Conservation (phyloP, 495 filamentous ascomycete genomes). For the Immersiella caudata region DNA sequence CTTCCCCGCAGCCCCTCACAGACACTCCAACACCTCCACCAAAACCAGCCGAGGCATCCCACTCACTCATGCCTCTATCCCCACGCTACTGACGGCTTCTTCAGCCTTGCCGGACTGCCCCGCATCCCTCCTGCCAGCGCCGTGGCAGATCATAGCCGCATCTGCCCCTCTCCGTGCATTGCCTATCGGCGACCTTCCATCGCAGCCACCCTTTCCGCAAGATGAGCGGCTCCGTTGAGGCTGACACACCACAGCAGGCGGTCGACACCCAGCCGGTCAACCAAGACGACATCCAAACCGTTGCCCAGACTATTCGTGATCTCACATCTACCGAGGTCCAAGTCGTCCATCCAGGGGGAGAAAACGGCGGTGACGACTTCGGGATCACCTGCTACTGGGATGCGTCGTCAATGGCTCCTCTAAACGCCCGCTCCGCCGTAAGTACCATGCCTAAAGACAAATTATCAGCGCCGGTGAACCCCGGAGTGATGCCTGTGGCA, state of each 20-base stretch:
- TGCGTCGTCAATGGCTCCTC: constrained; percentile 57
- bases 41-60: background rate
- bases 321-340: background rate
- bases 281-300: constrained; percentile 14
- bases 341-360: background rate
- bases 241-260: constrained; percentile 14
- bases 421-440: constrained; percentile 60
- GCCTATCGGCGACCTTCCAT: constrained; percentile 2
- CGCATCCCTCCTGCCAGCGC: background rate
- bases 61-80: background rate
- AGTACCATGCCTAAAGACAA: constrained; percentile 34
- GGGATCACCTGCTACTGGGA: constrained; percentile 50
- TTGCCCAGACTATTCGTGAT: constrained; percentile 11
- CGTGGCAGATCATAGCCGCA: constrained; percentile 5
- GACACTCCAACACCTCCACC: background rate
- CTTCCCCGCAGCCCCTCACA: background rate
- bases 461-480: background rate
- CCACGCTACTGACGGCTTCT: background rate
- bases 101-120: background rate
- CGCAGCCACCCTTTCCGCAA: constrained; percentile 10
- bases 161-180: constrained; percentile 4
- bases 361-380: constrained; percentile 25
- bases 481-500: background rate
- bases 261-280: background rate
- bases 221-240: constrained; percentile 22